phyloP scores from a whole-genome alignment of 768 basidiomycete species.

The Russula sp. region DNA sequence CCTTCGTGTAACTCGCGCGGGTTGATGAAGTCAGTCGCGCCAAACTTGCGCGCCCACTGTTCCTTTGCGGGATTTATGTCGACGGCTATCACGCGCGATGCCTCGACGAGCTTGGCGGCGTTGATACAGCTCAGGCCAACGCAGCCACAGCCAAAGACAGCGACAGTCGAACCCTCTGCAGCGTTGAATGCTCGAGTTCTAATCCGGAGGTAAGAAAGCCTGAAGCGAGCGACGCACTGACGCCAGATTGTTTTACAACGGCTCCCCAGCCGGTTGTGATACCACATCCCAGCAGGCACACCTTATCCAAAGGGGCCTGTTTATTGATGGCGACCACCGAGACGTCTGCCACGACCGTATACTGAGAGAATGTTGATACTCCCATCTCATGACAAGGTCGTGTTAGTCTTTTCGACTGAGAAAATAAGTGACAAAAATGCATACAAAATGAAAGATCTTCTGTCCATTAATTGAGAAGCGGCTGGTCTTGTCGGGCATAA shows the following conservation, averaged over 20 bases:
- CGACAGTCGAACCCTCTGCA: conserved; percentile 79
- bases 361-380: conserved; percentile 98
- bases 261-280: conserved; percentile 99
- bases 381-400: conserved; percentile 69
- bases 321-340: conserved; percentile 90
- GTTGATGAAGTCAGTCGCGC: conserved; percentile 94
- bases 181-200: conserved; percentile 9
- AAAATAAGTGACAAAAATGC: conserved; percentile 35
- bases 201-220: neutral
- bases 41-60: conserved; percentile 87
- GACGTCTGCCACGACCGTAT: conserved; percentile 96
- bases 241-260: conserved; percentile 84
- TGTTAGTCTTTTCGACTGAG: neutral
- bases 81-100: conserved; percentile 86
- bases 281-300: conserved; percentile 95
- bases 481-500: conserved; percentile 87
- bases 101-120: conserved; percentile 72
- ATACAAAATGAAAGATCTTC: conserved; percentile 85
- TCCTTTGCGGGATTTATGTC: conserved; percentile 88
- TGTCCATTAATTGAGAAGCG: conserved; percentile 91
- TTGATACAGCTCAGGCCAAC: conserved; percentile 95
- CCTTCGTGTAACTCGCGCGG: conserved; percentile 69
- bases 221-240: conserved; percentile 50
- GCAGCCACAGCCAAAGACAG: conserved; percentile 94
- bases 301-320: conserved; percentile 87